A percentile compares a stretch with the other conserved stretches of the same genome.
phyloP scores from a whole-genome alignment of 1,139 yeast genomes.

The Nadsonia starkeyi-henricii region DNA sequence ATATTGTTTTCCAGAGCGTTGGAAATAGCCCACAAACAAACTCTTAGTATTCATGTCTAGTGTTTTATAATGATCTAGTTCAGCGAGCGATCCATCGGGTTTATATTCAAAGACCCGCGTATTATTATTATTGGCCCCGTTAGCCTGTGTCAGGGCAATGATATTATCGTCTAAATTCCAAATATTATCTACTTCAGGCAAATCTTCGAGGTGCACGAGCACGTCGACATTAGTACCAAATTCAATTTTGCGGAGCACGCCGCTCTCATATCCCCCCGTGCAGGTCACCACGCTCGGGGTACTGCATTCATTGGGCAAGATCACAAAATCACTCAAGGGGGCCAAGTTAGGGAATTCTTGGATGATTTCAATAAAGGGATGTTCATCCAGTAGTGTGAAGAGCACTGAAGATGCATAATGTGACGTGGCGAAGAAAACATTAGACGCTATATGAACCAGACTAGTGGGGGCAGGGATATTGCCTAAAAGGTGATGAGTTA shows the following conservation, averaged over 20 bases:
- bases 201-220: background rate
- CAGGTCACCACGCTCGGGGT: background rate
- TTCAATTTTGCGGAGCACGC: background rate
- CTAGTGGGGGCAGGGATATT: background rate
- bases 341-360: background rate
- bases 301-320: background rate
- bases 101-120: background rate
- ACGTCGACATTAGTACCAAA: background rate
- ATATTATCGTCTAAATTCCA: background rate
- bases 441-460: background rate
- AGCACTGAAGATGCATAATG: background rate
- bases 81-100: background rate
- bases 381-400: background rate
- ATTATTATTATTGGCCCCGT: too few species aligned
- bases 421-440: background rate
- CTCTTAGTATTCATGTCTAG: background rate
- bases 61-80: background rate
- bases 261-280: background rate
- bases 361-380: background rate
- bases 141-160: background rate
- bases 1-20: background rate
- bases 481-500: background rate
- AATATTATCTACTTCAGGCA: background rate
- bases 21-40: background rate
- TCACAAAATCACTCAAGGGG: background rate